These are phyloP conservation scores for Alternaria sp. DNA, from an alignment of 2,329 filamentous ascomycete genomes.

Conservation along the genomic window DNA sequence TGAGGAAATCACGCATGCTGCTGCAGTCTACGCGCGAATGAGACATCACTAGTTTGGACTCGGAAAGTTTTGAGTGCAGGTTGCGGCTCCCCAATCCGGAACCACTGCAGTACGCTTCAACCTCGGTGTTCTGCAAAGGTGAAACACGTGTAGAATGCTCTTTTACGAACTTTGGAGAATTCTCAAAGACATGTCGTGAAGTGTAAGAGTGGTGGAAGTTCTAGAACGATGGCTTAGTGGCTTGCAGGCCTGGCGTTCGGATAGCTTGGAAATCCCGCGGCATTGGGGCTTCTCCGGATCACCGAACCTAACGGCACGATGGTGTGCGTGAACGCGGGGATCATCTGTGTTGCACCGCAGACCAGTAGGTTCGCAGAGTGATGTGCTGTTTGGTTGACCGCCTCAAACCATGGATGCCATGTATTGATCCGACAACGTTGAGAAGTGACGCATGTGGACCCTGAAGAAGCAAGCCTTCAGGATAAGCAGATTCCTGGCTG, in stretches of 20 bases:
- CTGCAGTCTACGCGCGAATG: too few species aligned
- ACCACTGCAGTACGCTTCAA: not conserved
- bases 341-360: not conserved
- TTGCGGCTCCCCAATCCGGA: not conserved
- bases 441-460: not conserved
- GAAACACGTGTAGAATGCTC: not conserved
- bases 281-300: not conserved
- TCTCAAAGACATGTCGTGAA: not conserved
- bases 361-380: not conserved
- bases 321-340: not conserved
- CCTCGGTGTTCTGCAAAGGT: not conserved
- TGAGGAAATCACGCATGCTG: too few species aligned
- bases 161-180: not conserved
- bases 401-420: not conserved
- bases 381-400: not conserved
- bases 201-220: conserved; percentile 3
- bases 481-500: not conserved
- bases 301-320: not conserved
- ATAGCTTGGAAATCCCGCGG: not conserved
- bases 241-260: conserved; percentile 4
- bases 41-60: too few species aligned
- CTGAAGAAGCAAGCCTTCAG: not conserved
- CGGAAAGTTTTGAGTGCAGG: not conserved
- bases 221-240: not conserved
- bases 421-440: not conserved